Evolutionary conservation across 108 stramenopile species (phyloP).

Genomic region (Heterococcus sp.): DNA sequence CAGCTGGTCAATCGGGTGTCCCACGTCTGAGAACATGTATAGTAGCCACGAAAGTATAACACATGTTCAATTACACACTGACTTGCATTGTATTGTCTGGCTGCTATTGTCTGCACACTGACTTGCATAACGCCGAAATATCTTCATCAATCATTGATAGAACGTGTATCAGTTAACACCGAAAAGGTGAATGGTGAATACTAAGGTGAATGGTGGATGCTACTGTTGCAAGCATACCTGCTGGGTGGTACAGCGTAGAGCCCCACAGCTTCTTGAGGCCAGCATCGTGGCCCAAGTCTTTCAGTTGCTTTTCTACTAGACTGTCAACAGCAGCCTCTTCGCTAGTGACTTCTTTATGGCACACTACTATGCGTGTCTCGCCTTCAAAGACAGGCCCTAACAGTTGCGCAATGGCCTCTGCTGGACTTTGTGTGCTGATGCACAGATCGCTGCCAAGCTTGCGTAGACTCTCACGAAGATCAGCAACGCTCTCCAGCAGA

Average conservation of each 20-base stretch:
- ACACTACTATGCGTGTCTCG: not conserved
- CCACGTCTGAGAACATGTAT: not conserved
- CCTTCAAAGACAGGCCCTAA: not conserved
- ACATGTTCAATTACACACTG: too few species aligned
- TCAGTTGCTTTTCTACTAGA: not conserved
- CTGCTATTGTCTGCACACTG: too few species aligned
- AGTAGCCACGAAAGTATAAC: too few species aligned
- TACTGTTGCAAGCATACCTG: too few species aligned
- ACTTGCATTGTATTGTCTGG: too few species aligned
- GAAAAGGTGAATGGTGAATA: too few species aligned
- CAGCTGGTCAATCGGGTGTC: not conserved
- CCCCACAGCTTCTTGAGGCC: not conserved
- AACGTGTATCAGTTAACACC: too few species aligned
- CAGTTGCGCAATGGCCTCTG: not conserved
- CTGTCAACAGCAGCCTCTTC: not conserved
- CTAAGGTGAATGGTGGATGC: too few species aligned
- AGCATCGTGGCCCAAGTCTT: not conserved
- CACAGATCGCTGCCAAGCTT: not conserved
- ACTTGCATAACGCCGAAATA: too few species aligned
- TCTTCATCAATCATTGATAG: too few species aligned
- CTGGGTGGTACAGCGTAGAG: not conserved
- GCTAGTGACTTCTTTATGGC: not conserved
- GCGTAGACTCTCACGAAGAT: not conserved
- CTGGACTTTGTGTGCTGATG: not conserved
- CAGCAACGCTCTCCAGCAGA: conserved; percentile 5